These are phyloP conservation scores for Aspergillus glaucus DNA, from an alignment of 2,329 filamentous ascomycete genomes.

Conservation along the genomic window DNA sequence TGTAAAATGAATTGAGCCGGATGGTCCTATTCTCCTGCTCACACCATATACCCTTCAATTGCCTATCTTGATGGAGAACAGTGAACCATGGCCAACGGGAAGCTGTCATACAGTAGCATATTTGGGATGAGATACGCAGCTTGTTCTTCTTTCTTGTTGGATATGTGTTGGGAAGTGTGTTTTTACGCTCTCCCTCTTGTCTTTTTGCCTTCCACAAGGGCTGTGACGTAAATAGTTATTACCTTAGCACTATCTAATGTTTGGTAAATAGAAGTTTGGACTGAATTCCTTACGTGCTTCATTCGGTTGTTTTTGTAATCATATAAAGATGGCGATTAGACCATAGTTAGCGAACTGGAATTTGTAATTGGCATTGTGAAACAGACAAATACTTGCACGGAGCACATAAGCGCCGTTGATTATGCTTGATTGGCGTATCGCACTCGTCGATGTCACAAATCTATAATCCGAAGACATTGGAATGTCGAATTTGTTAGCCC, in stretches of 20 bases:
- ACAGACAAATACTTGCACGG: too few relatives aligned
- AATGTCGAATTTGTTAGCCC: too few relatives aligned
- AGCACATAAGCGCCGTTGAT: too few relatives aligned
- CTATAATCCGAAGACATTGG: too few relatives aligned
- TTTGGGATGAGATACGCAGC: slow-evolving; percentile 4
- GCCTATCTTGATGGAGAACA: neutral
- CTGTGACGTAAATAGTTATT: neutral
- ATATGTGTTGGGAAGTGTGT: slow-evolving; percentile 7
- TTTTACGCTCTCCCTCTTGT: neutral
- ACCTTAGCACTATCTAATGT: neutral
- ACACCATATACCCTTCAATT: neutral
- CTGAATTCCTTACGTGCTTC: too few relatives aligned
- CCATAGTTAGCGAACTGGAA: too few relatives aligned
- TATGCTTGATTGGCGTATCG: too few relatives aligned
- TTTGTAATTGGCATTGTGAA: too few relatives aligned
- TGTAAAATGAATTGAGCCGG: slow-evolving; percentile 22
- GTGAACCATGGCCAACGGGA: neutral
- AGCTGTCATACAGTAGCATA: too few relatives aligned
- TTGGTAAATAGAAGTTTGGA: slow-evolving; percentile 1
- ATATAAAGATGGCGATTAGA: too few relatives aligned
- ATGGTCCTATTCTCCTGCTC: neutral
- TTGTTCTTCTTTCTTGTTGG: slow-evolving; percentile 1
- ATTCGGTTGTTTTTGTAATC: too few relatives aligned
- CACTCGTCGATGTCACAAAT: too few relatives aligned
- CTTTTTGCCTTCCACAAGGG: neutral